Evolutionary conservation across 1,284 basidiomycete genomes (phyloP), one percentile per base, ranked within the genome.

Genomic region (Erythrobasidium hasegawianum): DNA sequence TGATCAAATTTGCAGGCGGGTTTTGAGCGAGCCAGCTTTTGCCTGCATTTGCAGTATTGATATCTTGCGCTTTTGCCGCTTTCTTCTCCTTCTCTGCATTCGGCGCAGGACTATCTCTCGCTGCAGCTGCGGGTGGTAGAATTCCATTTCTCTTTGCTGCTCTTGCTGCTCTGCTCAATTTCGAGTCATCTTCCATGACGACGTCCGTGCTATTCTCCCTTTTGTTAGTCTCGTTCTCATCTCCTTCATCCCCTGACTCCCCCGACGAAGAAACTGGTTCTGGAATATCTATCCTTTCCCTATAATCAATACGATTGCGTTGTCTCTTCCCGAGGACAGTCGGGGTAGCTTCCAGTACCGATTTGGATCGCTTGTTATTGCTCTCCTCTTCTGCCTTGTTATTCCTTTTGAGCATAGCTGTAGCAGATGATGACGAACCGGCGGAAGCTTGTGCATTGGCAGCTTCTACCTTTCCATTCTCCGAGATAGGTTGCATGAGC

Each of bases 1-100:
- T 83, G 70, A 97, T 87, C 72, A 88, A 88, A 70, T 85, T 85
- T 4, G 85, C 82, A 0, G 94, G 92, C 1, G 90, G 89, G 1
- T 92, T 82, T 79, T 86, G 81, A 0, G 94, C 95, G 52, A 97
- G 79, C 79, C 94, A 97, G 71, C 86, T 91, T 80, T 90, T 89
- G 57, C 90, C 68, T 87, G 87, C 69, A 62, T 78, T 72, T 75
- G 68, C 68, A 61, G 54, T n/a, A 40, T 60, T 33, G 59, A 52
- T 18, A 24, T 47, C 49, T 10, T 26, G 27, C 49, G 40, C 43
- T 24, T 55, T 41, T 41, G 57, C 20, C 5, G 43, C 14, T 9
- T 45, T 24, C 33, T 39, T 49, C 13, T 43, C 29, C 22, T 26
- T 14, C 26, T 40, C 41, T 26, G 38, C 8, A 38, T 29, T 14